Evolutionary conservation across 495 filamentous ascomycete species (phyloP), one percentile per base, ranked within the genome.

Genomic region (Talaromyces proteolyticus): DNA sequence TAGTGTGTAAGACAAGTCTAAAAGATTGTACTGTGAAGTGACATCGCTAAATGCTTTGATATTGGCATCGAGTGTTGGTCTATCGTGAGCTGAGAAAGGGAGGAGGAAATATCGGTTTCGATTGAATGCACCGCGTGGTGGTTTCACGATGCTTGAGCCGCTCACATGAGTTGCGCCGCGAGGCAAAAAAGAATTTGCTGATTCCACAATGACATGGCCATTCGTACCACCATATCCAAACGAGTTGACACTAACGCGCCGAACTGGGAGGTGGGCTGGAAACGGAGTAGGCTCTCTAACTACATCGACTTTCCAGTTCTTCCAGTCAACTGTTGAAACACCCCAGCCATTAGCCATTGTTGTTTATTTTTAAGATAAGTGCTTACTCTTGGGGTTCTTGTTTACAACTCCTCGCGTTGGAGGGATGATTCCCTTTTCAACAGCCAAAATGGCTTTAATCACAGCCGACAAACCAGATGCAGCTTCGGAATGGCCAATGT

Each of bases 191-290:
- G 54, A 59, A 14, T 58, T 53, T 6, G 53, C 40, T n/a, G 53
- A 47, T 8, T 75, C 68, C 2, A 75, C 14, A 17, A 76, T 64
- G 18, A 57, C 40, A 43, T 63, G 60, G n/a, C 19, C 72, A 53
- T 85, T 83, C 18, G 76, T 67, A 36, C 80, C 80, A 22, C 81
- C 81, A 50, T 77, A 82, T 0, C 79, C 79, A 42, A 84, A 85
- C 1, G 75, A 78, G 56, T 84, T 84, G 14, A 86, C 71, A 50
- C 76, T 79, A 1, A 68, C 77, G 21, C 81, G 67, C 14, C 70
- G 73, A 3, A 74, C 67, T 8, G 63, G 59, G 3, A 68, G 70
- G 0, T 47, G 24, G 12, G 19, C 21, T 11, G 59, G 56, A 50
- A 50, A 61, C n/a, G 53, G 52, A 0, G 47, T 47, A 3, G 41